Evolutionary conservation across 2,329 filamentous ascomycete genomes (phyloP).

Genomic region (Aspergillus pseudoterreus): DNA sequence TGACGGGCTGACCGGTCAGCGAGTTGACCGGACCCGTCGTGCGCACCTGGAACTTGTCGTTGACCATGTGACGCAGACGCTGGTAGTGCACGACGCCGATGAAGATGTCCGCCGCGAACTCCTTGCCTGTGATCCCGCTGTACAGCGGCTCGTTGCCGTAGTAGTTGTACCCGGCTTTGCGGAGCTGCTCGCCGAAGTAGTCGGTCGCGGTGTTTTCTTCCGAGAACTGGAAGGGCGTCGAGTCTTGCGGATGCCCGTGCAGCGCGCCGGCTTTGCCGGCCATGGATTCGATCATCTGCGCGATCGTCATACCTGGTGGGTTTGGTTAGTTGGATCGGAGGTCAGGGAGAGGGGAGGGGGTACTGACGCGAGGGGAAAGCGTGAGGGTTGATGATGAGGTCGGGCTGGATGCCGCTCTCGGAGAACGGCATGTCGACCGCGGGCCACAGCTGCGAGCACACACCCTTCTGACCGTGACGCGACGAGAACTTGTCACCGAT

Average conservation of each 20-base stretch:
- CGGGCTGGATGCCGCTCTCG: slow-evolving; percentile 92
- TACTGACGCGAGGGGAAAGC: slow-evolving; percentile 83
- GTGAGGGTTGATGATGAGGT: slow-evolving; percentile 98
- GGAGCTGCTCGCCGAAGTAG: slow-evolving; percentile 93
- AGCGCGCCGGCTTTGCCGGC: slow-evolving; percentile 92
- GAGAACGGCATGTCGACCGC: slow-evolving; percentile 92
- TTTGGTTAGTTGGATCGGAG: neutral
- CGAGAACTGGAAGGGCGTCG: slow-evolving; percentile 90
- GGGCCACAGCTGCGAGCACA: slow-evolving; percentile 94
- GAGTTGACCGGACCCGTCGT: slow-evolving; percentile 90
- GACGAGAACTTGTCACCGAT: slow-evolving; percentile 99
- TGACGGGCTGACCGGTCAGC: slow-evolving; percentile 92
- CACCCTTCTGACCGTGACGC: slow-evolving; percentile 96
- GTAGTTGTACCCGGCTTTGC: slow-evolving; percentile 95
- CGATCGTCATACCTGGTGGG: slow-evolving; percentile 76
- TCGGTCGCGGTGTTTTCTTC: slow-evolving; percentile 89
- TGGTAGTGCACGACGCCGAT: slow-evolving; percentile 98
- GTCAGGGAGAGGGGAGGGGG: neutral
- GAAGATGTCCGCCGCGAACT: slow-evolving; percentile 93
- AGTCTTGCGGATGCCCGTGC: slow-evolving; percentile 94
- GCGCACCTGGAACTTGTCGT: slow-evolving; percentile 98
- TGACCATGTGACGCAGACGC: slow-evolving; percentile 97
- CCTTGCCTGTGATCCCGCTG: slow-evolving; percentile 91
- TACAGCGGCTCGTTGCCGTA: slow-evolving; percentile 99
- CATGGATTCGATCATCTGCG: slow-evolving; percentile 97